Evolutionary conservation across 1,284 basidiomycete genomes (phyloP).

Genomic region (Irpex sp.): DNA sequence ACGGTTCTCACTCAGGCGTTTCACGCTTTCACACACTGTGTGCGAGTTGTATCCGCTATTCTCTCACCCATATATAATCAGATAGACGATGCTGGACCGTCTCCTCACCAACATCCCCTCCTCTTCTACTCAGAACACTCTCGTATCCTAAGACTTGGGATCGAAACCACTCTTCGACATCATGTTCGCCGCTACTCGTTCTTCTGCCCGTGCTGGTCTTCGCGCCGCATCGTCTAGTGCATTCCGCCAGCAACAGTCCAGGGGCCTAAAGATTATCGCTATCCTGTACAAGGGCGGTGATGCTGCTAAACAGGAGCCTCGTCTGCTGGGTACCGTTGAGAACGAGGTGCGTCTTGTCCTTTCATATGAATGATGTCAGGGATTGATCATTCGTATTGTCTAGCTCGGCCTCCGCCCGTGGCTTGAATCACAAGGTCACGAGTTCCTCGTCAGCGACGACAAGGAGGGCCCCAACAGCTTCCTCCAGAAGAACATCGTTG

Average conservation of each 20-base stretch:
- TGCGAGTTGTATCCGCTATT: neutral
- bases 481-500: constrained; percentile 86
- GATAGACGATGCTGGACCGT: neutral
- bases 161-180: neutral
- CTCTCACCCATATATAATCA: constrained; percentile 7
- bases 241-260: constrained; percentile 5
- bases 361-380: neutral
- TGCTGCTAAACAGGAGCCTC: constrained; percentile 77
- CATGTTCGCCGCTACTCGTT: constrained; percentile 13
- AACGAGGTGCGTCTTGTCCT: constrained; percentile 56
- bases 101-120: neutral
- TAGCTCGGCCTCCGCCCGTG: constrained; percentile 74
- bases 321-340: constrained; percentile 87
- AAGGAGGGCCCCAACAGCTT: constrained; percentile 86
- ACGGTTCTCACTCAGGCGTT: neutral
- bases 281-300: constrained; percentile 76
- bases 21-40: constrained; percentile 1
- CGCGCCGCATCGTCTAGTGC: constrained; percentile 8
- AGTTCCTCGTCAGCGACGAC: constrained; percentile 76
- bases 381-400: neutral
- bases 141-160: neutral
- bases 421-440: constrained; percentile 76
- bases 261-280: constrained; percentile 61
- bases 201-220: constrained; percentile 3
- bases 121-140: neutral